Conservation (phyloP, 2,329 filamentous ascomycete genomes). For the Cordyceps tenuipes region DNA sequence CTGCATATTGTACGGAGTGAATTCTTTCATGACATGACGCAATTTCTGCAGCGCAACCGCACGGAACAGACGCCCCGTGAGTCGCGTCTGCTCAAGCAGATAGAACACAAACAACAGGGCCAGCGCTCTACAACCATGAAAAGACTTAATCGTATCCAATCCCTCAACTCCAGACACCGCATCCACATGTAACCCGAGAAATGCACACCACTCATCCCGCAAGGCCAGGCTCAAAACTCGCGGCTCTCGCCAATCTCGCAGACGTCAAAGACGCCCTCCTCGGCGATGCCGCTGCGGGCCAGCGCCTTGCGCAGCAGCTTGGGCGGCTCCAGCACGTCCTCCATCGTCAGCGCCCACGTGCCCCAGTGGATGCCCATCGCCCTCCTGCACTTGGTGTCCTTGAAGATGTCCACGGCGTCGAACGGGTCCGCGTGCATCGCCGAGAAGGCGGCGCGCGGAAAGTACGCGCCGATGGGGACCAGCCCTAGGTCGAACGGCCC, state of each 20-base stretch:
- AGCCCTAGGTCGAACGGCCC: slow-evolving; percentile 87
- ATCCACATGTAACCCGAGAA: neutral
- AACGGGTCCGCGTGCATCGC: slow-evolving; percentile 78
- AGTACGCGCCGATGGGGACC: slow-evolving; percentile 89
- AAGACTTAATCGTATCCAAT: neutral
- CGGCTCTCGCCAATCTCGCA: slow-evolving; percentile 79
- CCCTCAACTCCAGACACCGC: neutral
- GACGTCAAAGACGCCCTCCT: slow-evolving; percentile 69
- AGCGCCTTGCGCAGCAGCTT: slow-evolving; percentile 63
- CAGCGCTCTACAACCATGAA: neutral
- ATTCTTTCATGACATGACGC: neutral
- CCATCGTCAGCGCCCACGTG: slow-evolving; percentile 76
- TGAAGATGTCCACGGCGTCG: slow-evolving; percentile 84
- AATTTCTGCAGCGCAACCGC: neutral
- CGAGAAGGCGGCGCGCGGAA: slow-evolving; percentile 63
- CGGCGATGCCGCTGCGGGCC: slow-evolving; percentile 54
- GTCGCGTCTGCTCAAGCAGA: too few species aligned
- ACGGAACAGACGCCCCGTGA: too few species aligned
- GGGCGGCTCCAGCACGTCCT: slow-evolving; percentile 80
- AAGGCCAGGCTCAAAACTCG: slow-evolving; percentile 48
- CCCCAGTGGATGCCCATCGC: slow-evolving; percentile 93
- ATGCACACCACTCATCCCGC: too few species aligned
- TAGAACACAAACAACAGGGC: neutral
- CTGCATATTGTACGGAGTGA: neutral
- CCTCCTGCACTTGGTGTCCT: slow-evolving; percentile 66